Evolutionary conservation across 495 filamentous ascomycete species (phyloP).

Genomic region (Pseudotulostoma volvatum): DNA sequence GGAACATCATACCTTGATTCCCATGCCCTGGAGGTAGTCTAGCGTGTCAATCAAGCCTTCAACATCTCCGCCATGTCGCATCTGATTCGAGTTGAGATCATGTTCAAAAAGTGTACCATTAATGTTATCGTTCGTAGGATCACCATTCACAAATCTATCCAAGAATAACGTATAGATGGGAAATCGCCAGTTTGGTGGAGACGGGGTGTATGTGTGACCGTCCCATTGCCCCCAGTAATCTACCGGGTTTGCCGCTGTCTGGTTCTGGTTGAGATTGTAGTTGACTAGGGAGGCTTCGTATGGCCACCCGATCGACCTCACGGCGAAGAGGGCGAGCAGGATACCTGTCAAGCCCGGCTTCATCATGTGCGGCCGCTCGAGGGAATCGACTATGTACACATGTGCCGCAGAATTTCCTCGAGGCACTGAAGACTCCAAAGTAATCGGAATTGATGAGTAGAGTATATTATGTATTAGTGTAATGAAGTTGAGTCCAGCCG

Average conservation of each 20-base stretch:
- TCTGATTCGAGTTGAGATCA: conserved; percentile 49
- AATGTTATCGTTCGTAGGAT: conserved; percentile 53
- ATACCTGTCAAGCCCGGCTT: conserved; percentile 12
- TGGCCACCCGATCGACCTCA: conserved; percentile 26
- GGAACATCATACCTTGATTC: conserved; percentile 61
- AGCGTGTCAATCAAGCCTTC: conserved; percentile 46
- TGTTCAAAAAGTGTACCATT: conserved; percentile 57
- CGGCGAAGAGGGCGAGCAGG: conserved; percentile 16
- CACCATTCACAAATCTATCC: conserved; percentile 56
- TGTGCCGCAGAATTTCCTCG: too few species aligned
- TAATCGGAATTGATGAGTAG: too few species aligned
- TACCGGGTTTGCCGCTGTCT: conserved; percentile 36
- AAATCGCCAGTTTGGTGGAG: conserved; percentile 53
- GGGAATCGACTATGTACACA: too few species aligned
- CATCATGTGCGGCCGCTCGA: too few species aligned
- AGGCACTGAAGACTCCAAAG: too few species aligned
- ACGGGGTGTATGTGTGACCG: conserved; percentile 30
- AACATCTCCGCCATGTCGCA: conserved; percentile 61
- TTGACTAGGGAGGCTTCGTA: conserved; percentile 36
- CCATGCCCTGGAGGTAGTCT: conserved; percentile 62
- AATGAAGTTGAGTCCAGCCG: too few species aligned
- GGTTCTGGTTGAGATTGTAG: conserved; percentile 50
- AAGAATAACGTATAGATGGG: conserved; percentile 57
- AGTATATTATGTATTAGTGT: too few species aligned
- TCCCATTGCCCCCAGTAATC: conserved; percentile 48